Evolutionary conservation across 306 rosid genomes (phyloP).

Genomic region (Lotus japonicus): DNA sequence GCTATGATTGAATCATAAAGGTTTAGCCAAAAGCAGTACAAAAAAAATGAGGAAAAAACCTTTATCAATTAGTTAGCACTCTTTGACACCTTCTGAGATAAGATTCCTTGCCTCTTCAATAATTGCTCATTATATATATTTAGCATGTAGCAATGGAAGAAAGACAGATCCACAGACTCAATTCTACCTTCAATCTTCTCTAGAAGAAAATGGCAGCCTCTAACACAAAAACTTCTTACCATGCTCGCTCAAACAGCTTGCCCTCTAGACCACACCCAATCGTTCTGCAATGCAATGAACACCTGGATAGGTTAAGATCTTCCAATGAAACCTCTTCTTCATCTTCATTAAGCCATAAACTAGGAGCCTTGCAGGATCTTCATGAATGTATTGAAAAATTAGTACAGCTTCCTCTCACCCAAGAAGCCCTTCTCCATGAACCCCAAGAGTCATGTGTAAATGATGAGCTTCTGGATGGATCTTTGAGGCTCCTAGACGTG

Average conservation of each 20-base stretch:
- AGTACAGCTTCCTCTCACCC: constrained; percentile 17
- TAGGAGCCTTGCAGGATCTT: constrained; percentile 10
- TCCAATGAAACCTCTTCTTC: constrained; percentile 25
- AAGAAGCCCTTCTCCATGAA: constrained; percentile 21
- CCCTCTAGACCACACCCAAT: constrained; percentile 36
- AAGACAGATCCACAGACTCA: neutral
- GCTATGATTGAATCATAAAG: too few species aligned
- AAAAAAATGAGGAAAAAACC: too few species aligned
- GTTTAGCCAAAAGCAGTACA: too few species aligned
- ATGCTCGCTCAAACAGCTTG: constrained; percentile 33
- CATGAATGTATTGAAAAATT: constrained; percentile 17
- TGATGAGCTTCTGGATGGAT: constrained; percentile 27
- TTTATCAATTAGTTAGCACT: too few species aligned
- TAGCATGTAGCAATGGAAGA: neutral
- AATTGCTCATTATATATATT: neutral
- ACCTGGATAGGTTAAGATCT: constrained; percentile 9
- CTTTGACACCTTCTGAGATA: neutral
- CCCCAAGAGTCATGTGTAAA: neutral
- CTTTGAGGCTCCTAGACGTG: constrained; percentile 26
- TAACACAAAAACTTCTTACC: neutral
- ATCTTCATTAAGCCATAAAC: constrained; percentile 7
- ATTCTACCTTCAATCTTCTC: neutral
- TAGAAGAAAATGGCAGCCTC: constrained; percentile 17
- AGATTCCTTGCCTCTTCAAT: constrained; percentile 14
- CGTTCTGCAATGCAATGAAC: constrained; percentile 19